Base-by-base conservation (phyloP, 352 stramenopile genomes). In the Globisporangium echinulatum region DNA sequence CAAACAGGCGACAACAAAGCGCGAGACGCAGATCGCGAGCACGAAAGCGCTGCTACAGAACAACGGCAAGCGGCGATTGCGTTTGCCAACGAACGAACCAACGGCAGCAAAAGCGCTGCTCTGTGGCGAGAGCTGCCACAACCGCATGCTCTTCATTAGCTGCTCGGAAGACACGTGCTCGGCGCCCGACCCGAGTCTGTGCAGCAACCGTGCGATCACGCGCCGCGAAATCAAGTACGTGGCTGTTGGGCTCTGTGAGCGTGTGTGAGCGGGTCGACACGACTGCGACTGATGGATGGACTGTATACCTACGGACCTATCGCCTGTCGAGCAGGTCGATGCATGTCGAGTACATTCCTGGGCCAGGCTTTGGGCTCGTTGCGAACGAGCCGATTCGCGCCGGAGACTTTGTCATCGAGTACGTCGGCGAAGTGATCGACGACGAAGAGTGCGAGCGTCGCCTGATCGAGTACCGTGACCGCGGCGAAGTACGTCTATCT, bases 361-460 rank as follows among this genome's bases (percentile, higher is more conserved):
- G 87, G 1, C 90, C 88, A 49, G 92, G 92, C 50, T 98, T 96
- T 71, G 92, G 92, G 36, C 77, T 98, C 9, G 70, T 97, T 25
- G 74, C 85, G 5, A 74, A 92, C 11, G 83, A 95, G 40, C 58
- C 62, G 39, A 87, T 97, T 9, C 68, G 82, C n/a, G 72, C 79
- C 0, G 80, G 81, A 33, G 82, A 94, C 52, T 90, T 98, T 17
- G 79, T 98, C n/a, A 88, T 96, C 67, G 92, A 98, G 71, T 98
- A 98, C 69, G 81, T 96, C 2, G 92, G 92, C 19, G 90, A 97
- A 76, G 85, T 98, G 15, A 95, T 98, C 66, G 84, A 96, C 59
- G 88, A 97, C 58, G 66, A 79, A 47, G 87, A 96, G 64, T 86
- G 73, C 62, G 77, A 83, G 52, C 71, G 75, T 7, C 78, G 80